phyloP scores from a whole-genome alignment of 1,284 basidiomycete species.

The Cutaneotrichosporon dermatis region DNA sequence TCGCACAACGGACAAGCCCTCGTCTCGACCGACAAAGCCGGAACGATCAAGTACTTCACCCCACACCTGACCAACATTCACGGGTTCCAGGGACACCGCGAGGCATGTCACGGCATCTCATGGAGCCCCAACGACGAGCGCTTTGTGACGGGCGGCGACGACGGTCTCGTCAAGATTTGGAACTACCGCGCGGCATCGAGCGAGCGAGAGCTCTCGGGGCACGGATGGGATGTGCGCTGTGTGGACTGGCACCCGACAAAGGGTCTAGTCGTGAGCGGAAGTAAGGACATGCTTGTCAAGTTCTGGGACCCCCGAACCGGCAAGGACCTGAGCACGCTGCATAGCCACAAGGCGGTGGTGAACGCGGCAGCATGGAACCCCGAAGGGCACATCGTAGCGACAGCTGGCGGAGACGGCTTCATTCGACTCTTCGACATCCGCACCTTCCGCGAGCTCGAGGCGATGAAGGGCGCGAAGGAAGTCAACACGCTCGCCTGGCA shows the following conservation, averaged over 20 bases:
- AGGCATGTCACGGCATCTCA: conserved; percentile 82
- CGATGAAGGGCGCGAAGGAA: conserved; percentile 87
- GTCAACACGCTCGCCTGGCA: conserved; percentile 97
- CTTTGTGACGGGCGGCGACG: conserved; percentile 92
- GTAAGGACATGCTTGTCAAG: conserved; percentile 97
- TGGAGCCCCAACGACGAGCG: conserved; percentile 87
- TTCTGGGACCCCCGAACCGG: conserved; percentile 97
- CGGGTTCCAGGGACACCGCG: conserved; percentile 82
- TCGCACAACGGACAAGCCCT: conserved; percentile 87
- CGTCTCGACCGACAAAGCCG: conserved; percentile 86
- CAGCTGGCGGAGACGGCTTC: conserved; percentile 87
- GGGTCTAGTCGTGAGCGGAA: conserved; percentile 86
- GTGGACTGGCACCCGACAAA: conserved; percentile 98
- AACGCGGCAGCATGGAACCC: conserved; percentile 90
- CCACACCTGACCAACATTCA: conserved; percentile 98
- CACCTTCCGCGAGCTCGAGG: conserved; percentile 88
- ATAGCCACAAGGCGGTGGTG: conserved; percentile 95
- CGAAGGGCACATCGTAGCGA: conserved; percentile 87
- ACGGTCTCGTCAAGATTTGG: conserved; percentile 91
- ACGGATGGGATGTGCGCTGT: conserved; percentile 98
- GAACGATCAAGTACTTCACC: conserved; percentile 97
- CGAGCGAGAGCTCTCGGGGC: conserved; percentile 77
- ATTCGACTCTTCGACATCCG: conserved; percentile 97
- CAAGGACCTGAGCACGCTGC: conserved; percentile 81
- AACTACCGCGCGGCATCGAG: conserved; percentile 85